phyloP scores from a whole-genome alignment of 192 early-diverging fungal species.

The Coemansia sp. region DNA sequence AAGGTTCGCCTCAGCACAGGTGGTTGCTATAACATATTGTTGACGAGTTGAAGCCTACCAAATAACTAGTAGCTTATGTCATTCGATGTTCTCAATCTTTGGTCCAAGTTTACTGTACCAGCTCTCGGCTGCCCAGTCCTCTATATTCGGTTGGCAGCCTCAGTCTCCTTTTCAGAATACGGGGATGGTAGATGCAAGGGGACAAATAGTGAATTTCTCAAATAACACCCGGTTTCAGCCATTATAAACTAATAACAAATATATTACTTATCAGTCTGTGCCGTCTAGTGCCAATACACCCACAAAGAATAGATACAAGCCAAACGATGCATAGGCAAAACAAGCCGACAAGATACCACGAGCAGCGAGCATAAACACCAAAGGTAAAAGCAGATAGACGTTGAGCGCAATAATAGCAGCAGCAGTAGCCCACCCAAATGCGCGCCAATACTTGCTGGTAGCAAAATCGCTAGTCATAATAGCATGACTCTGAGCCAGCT shows the following conservation, averaged over 20 bases:
- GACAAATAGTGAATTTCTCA: no score
- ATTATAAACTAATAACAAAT: background rate
- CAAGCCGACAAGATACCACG: constrained; percentile 17
- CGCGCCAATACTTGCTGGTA: constrained; percentile 21
- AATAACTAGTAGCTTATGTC: no score
- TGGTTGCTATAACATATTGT: no score
- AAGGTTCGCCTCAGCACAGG: no score
- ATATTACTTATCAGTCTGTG: background rate
- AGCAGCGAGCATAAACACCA: constrained; percentile 28
- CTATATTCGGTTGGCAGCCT: no score
- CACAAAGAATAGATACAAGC: constrained; percentile 32
- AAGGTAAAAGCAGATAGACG: constrained; percentile 56
- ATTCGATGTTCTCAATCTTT: no score
- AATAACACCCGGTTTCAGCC: no score
- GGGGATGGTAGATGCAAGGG: no score
- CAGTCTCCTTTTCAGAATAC: no score
- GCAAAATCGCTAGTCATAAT: constrained; percentile 60
- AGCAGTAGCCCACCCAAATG: constrained; percentile 57
- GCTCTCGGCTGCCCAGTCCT: no score
- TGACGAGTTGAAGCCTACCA: no score
- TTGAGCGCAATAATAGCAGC: constrained; percentile 62
- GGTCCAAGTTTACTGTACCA: no score
- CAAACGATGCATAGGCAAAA: constrained; percentile 22
- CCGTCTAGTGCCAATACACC: constrained; percentile 27
- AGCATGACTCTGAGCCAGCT: constrained; percentile 56